Evolutionary conservation across 352 stramenopile species (phyloP).

Genomic region (Blastocystis sp.): DNA sequence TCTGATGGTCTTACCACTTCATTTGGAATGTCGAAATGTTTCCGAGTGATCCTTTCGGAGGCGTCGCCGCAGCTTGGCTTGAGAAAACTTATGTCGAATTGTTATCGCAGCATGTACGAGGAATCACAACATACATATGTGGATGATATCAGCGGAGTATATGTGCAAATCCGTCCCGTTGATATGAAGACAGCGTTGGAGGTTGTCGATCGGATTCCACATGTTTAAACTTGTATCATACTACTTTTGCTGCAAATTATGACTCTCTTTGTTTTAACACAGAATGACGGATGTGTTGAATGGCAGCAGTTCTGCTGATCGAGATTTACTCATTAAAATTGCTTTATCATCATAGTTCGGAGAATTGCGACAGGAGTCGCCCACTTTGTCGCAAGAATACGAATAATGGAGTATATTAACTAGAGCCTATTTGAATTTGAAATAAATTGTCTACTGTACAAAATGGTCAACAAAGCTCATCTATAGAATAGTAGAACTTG

Average conservation of each 20-base stretch:
- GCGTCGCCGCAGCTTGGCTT: not conserved
- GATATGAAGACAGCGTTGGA: too few species aligned
- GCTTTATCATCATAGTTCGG: too few species aligned
- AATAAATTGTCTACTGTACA: too few species aligned
- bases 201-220: too few species aligned
- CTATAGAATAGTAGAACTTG: not conserved
- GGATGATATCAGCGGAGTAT: slow-evolving; percentile 17
- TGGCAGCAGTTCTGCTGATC: too few species aligned
- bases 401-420: not conserved
- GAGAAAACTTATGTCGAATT: not conserved
- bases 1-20: slow-evolving; percentile 16
- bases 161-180: not conserved
- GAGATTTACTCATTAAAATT: too few species aligned
- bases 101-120: not conserved
- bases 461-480: too few species aligned
- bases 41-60: not conserved
- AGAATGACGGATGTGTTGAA: too few species aligned
- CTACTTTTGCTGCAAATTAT: too few species aligned
- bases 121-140: not conserved
- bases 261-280: too few species aligned
- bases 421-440: too few species aligned
- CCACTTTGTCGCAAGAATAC: not conserved
- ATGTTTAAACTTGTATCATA: too few species aligned
- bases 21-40: not conserved
- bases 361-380: not conserved